phyloP scores from a whole-genome alignment of 2,329 filamentous ascomycete genomes.

The Thelonectria olida region DNA sequence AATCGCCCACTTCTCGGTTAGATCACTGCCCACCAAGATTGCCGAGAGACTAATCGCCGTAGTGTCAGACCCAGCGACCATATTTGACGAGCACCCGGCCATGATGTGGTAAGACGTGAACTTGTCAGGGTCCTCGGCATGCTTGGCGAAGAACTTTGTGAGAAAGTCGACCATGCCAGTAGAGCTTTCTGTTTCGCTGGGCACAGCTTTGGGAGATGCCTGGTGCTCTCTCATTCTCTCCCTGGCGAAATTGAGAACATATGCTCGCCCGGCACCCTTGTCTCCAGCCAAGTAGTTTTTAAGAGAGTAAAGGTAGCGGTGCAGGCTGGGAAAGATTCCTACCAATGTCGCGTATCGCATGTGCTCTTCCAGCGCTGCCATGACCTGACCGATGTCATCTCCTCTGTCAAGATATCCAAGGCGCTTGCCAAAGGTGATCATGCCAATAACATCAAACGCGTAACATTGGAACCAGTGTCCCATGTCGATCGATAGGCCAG shows the following conservation, averaged over 20 bases:
- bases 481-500: conserved; percentile 38
- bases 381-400: conserved; percentile 43
- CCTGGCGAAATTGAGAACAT: conserved; percentile 26
- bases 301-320: conserved; percentile 26
- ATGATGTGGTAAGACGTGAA: conserved; percentile 34
- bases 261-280: conserved; percentile 27
- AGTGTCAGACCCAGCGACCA: conserved; percentile 36
- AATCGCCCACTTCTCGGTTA: background rate
- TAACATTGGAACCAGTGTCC: conserved; percentile 50
- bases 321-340: conserved; percentile 35
- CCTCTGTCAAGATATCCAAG: conserved; percentile 50
- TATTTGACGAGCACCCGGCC: conserved; percentile 31
- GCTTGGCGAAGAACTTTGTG: conserved; percentile 33
- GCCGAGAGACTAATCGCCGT: conserved; percentile 35
- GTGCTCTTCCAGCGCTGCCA: conserved; percentile 35
- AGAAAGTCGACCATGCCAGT: conserved; percentile 32
- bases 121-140: conserved; percentile 12
- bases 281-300: conserved; percentile 33
- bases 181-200: background rate
- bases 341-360: conserved; percentile 37
- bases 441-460: conserved; percentile 51
- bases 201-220: conserved; percentile 19
- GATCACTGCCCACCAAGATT: conserved; percentile 2
- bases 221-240: conserved; percentile 27
- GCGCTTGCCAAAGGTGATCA: conserved; percentile 46